Evolutionary conservation across 2,329 filamentous ascomycete genomes (phyloP).

Genomic region (Penicillium sp.): DNA sequence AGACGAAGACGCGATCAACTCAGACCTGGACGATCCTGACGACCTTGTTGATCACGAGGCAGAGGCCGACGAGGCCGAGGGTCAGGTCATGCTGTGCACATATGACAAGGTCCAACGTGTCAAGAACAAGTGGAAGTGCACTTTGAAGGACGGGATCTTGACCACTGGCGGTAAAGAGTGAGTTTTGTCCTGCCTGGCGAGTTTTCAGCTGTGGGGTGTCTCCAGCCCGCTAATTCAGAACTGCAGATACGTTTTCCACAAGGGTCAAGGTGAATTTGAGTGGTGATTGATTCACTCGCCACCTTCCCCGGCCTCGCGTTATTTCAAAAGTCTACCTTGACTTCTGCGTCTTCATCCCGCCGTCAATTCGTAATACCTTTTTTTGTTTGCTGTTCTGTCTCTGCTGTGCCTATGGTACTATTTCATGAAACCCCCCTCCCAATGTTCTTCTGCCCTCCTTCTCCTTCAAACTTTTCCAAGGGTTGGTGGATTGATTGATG

Average conservation of each 20-base stretch:
- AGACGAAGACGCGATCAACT: conserved; percentile 97
- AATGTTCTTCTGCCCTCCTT: too few species aligned
- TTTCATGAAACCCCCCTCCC: neutral
- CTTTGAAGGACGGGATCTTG: conserved; percentile 90
- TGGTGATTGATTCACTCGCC: conserved; percentile 58
- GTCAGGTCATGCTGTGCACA: conserved; percentile 95
- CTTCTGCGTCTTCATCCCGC: conserved; percentile 4
- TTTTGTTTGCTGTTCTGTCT: neutral
- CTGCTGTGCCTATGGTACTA: too few species aligned
- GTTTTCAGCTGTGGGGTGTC: neutral
- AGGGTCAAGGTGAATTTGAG: conserved; percentile 94
- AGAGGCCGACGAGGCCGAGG: conserved; percentile 75
- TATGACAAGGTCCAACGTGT: conserved; percentile 99
- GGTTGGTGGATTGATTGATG: too few species aligned
- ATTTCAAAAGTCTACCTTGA: neutral
- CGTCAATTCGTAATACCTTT: conserved; percentile 16
- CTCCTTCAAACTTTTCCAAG: too few species aligned
- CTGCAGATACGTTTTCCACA: conserved; percentile 84
- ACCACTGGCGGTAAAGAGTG: conserved; percentile 88
- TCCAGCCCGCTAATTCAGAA: conserved; percentile 1
- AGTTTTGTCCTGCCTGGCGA: conserved; percentile 25
- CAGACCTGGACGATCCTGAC: conserved; percentile 90
- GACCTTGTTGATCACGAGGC: conserved; percentile 78
- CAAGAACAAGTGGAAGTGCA: conserved; percentile 99
- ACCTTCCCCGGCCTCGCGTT: neutral